phyloP scores from a whole-genome alignment of 768 basidiomycete genomes.

The Boletus rufocinnamomeus region DNA sequence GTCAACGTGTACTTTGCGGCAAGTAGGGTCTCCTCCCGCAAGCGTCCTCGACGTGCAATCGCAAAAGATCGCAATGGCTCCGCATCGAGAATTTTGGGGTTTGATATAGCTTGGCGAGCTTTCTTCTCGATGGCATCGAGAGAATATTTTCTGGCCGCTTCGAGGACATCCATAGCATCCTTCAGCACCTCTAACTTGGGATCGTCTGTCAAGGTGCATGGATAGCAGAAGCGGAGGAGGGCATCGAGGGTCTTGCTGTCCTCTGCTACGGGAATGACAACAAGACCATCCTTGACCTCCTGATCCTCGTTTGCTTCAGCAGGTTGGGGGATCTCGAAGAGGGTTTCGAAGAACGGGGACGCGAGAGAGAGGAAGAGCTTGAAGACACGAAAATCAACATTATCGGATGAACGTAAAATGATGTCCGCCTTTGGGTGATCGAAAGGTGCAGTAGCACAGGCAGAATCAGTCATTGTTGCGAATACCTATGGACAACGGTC shows the following conservation, averaged over 20 bases:
- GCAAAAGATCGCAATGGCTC: neutral
- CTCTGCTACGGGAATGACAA: neutral
- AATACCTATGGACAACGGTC: neutral
- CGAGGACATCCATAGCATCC: neutral
- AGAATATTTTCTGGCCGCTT: neutral
- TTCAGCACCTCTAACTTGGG: neutral
- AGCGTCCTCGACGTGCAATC: neutral
- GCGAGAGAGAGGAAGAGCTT: neutral
- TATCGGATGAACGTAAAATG: neutral
- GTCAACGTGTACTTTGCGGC: neutral
- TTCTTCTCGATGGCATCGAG: neutral
- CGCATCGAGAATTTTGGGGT: neutral
- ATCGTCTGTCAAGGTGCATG: neutral
- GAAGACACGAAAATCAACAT: neutral
- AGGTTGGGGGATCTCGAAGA: neutral
- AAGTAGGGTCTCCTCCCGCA: neutral
- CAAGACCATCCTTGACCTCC: neutral
- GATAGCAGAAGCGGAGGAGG: neutral
- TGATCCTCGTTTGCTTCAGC: neutral
- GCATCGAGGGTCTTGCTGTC: neutral
- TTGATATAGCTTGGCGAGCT: neutral
- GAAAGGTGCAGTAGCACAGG: constrained; percentile 19
- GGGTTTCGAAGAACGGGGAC: neutral
- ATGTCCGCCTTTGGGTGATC: constrained; percentile 12
- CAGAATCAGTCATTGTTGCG: neutral